phyloP scores from a whole-genome alignment of 2,329 filamentous ascomycete species.

The Beauveria bassiana region DNA sequence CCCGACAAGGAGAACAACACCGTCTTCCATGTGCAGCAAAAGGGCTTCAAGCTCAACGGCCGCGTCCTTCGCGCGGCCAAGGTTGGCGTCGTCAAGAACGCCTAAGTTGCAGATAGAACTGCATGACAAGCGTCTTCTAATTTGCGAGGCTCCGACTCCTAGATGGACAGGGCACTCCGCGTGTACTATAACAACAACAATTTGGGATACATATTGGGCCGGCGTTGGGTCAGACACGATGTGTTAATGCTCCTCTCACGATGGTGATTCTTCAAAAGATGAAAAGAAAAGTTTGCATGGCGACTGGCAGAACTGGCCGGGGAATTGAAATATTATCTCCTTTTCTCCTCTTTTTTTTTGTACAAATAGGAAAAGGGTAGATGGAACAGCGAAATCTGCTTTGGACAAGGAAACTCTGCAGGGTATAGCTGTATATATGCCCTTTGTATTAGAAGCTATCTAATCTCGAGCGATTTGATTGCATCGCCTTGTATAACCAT shows the following conservation, averaged over 20 bases:
- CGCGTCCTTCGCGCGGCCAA: slow-evolving; percentile 85
- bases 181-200: slow-evolving; percentile 25
- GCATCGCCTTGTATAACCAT: slow-evolving; percentile 4
- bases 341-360: not conserved
- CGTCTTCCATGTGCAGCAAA: slow-evolving; percentile 88
- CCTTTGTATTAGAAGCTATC: slow-evolving; percentile 10
- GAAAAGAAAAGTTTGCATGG: slow-evolving; percentile 6
- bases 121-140: not conserved
- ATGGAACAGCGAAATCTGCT: slow-evolving; percentile 3
- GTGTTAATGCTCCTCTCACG: slow-evolving; percentile 41
- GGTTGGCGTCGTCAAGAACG: slow-evolving; percentile 91
- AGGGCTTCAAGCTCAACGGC: slow-evolving; percentile 92
- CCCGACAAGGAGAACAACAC: slow-evolving; percentile 82
- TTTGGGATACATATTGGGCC: slow-evolving; percentile 19
- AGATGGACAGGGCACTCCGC: slow-evolving; percentile 14
- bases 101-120: slow-evolving; percentile 23
- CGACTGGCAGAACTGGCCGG: not conserved
- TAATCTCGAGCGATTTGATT: not conserved
- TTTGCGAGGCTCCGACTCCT: not conserved
- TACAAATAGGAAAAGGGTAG: not conserved
- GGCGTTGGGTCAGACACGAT: slow-evolving; percentile 28
- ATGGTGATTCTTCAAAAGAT: slow-evolving; percentile 20
- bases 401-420: not conserved
- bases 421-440: slow-evolving; percentile 8
- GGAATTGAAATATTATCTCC: not conserved